phyloP scores from a whole-genome alignment of 306 rosid genomes.

The Ochetophila trinervis region DNA sequence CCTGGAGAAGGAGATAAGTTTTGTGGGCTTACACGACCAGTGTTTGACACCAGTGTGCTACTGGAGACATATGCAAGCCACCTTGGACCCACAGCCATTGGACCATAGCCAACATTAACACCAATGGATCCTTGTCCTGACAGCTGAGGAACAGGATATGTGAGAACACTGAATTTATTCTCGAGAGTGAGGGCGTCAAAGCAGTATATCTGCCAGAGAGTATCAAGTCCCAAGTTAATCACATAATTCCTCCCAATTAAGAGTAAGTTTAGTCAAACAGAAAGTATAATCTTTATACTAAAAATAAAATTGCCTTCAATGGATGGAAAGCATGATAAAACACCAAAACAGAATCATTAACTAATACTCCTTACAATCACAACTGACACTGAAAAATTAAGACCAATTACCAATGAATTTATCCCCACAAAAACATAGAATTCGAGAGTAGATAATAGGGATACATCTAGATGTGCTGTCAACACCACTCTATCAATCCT shows the following conservation, averaged over 20 bases:
- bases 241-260: not conserved
- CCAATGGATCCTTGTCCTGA: constrained; percentile 62
- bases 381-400: not conserved
- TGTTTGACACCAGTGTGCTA: constrained; percentile 54
- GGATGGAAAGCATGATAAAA: not conserved
- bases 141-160: constrained; percentile 81
- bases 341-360: constrained; percentile 6
- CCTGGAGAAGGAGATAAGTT: constrained; percentile 58
- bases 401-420: not conserved
- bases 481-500: not conserved
- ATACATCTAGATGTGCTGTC: not conserved
- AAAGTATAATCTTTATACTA: not conserved
- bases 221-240: constrained; percentile 24
- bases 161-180: constrained; percentile 74
- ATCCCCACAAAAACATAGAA: not conserved
- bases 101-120: constrained; percentile 86
- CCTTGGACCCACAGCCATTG: constrained; percentile 96
- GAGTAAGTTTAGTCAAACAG: not conserved
- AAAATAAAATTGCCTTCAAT: not conserved
- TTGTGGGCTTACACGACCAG: constrained; percentile 76
- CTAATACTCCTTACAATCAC: not conserved
- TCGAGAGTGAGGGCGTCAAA: constrained; percentile 77
- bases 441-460: not conserved
- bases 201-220: constrained; percentile 76
- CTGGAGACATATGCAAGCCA: constrained; percentile 91